Conservation (phyloP, 2,329 filamentous ascomycete species). For the Dothideomycetidae sp. region DNA sequence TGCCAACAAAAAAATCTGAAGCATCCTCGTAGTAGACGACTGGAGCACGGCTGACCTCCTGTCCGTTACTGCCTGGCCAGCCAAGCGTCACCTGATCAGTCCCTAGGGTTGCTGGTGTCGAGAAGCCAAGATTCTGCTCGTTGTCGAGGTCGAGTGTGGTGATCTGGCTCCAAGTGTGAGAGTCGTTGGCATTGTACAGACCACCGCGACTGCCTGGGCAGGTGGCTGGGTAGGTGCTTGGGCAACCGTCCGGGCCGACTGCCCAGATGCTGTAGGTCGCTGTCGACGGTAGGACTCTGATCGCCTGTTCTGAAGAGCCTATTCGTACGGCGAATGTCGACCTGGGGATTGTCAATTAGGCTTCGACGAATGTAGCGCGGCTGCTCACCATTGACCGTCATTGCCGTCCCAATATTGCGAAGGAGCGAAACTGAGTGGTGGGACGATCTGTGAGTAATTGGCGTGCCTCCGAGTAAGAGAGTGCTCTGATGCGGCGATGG, state of each 20-base stretch:
- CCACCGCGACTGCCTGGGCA: conserved; percentile 20
- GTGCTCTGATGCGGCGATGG: too few relatives aligned
- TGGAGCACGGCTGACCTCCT: conserved; percentile 18
- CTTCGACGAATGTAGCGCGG: neutral
- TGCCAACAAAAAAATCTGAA: conserved; percentile 21
- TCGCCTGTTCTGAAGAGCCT: conserved; percentile 19
- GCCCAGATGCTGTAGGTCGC: conserved; percentile 19
- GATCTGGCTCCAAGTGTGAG: conserved; percentile 44
- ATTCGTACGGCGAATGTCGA: conserved; percentile 25
- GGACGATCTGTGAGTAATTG: conserved; percentile 15
- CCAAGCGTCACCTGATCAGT: conserved; percentile 23
- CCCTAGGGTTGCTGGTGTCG: conserved; percentile 18
- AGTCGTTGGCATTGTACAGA: conserved; percentile 38
- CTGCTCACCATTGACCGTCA: conserved; percentile 16
- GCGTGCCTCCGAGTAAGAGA: too few relatives aligned
- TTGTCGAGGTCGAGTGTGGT: conserved; percentile 49
- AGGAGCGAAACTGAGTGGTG: conserved; percentile 21
- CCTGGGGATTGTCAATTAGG: conserved; percentile 17
- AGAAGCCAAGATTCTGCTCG: conserved; percentile 37
- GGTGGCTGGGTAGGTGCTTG: conserved; percentile 15
- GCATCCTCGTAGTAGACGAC: conserved; percentile 14
- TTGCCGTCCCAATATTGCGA: conserved; percentile 27
- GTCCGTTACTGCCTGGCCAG: conserved; percentile 22
- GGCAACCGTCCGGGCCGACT: conserved; percentile 19
- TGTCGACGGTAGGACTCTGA: conserved; percentile 22